Evolutionary conservation across 2,329 filamentous ascomycete genomes (phyloP), one percentile per base, ranked within the genome.

Genomic region (Neofusicoccum umdonicola): DNA sequence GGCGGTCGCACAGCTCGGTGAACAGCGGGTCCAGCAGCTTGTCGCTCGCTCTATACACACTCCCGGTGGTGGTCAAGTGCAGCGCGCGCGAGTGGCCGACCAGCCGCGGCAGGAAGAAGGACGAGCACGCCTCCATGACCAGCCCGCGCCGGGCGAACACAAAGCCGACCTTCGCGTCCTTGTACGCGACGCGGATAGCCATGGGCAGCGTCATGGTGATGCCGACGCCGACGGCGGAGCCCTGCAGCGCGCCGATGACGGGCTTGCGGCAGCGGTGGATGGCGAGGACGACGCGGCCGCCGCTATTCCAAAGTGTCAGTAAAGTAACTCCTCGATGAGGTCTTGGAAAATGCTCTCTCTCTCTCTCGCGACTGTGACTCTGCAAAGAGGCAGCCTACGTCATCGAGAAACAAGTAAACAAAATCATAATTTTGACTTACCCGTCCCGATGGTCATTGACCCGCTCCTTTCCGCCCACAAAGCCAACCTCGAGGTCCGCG

Each of bases 91-190:
- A 84, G 63, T 84, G 80, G 65, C 90, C 90, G 66, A 92, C 83
- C 31, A 92, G 80, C 0, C 88, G 84, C 2, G 90, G 90, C 41
- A 93, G 81, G 79, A 91, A 93, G 76, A 85, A 93, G 8, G 86
- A 88, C 58, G 84, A 87, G 71, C 85, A 88, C 0, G 88, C 89
- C 76, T 93, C 90, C 85, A 90, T 88, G 66, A 87, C 82, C 70
- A 93, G 82, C 1, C 90, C 90, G 48, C 90, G 83, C 31, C 89
- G 84, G 27, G 84, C 82, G 74, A 93, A 93, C 17, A 92, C 89
- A 72, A 92, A 91, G 61, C 90, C 90, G 67, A 92, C 84, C 72
- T 89, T 90, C 2, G 89, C 87, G 11, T 79, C 76, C 45, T 78
- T 73, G 68, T 84, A 86, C 44, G 79, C 81, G 35, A 85, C 78